Evolutionary conservation across 495 filamentous ascomycete species (phyloP), one percentile per base, ranked within the genome.

Genomic region (Hyaloscypha hepaticicola): DNA sequence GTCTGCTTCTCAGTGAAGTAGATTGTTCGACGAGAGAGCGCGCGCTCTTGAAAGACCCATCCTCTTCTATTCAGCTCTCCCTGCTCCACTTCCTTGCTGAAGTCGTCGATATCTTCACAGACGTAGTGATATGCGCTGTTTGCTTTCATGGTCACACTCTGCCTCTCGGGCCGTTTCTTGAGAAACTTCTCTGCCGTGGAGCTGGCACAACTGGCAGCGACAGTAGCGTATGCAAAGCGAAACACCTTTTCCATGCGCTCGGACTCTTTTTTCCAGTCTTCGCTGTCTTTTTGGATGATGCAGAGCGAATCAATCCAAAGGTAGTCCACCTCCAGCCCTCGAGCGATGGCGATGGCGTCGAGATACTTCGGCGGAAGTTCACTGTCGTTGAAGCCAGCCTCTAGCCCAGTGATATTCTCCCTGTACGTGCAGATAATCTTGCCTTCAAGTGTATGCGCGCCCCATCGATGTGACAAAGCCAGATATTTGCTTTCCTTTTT

Each of bases 41-140:
- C 77, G 2, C 74, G 61, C 63, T 81, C 78, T 56, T 80, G 78
- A 28, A 79, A 49, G 0, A 79, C 75, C 78, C 78, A 81, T 0
- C 74, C 78, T 14, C 78, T 48, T 28, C 64, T 60, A 53, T 74
- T 78, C 1, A 79, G 70, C 3, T 63, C 64, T 9, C 69, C 71
- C 29, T 74, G 27, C 12, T 70, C 38, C 1, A 79, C 77, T 58
- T 80, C 71, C 0, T 59, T 14, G 2, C 69, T 31, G 53, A 78
- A 78, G 58, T 78, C 64, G 52, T 78, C 77, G 0, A 73, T 66
- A 19, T 57, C 41, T 1, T 68, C 56, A n/a, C 72, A 77, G 24
- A 62, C 7, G 50, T 62, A 62, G 50, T 45, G 48, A 48, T 25
- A 11, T 26, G 57, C 24, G 2, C 24, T 12, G 21, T 53, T 25